phyloP scores from a whole-genome alignment of 2,329 filamentous ascomycete genomes.

The Nakataea oryzae region DNA sequence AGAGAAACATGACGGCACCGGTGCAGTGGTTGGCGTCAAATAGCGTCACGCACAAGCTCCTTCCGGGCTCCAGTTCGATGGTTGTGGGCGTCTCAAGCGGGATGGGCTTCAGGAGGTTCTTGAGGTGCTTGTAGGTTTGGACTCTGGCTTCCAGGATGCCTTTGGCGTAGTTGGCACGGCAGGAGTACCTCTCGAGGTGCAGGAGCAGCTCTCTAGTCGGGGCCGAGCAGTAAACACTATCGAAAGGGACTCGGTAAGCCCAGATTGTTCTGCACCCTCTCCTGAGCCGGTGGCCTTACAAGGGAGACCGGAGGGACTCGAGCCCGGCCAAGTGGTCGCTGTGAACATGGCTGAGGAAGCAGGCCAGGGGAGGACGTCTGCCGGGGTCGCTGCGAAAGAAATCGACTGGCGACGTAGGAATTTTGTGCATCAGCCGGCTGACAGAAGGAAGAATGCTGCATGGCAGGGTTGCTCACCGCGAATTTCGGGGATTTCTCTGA shows the following conservation, averaged over 20 bases:
- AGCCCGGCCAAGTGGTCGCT: conserved; percentile 81
- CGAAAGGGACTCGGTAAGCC: not conserved
- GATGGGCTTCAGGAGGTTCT: conserved; percentile 66
- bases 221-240: conserved; percentile 76
- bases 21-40: conserved; percentile 89
- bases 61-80: conserved; percentile 62
- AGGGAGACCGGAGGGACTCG: conserved; percentile 65
- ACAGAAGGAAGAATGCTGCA: not conserved
- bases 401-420: conserved; percentile 51
- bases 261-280: not conserved
- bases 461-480: not conserved
- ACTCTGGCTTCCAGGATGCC: conserved; percentile 66
- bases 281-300: conserved; percentile 31
- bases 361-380: conserved; percentile 58
- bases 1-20: conserved; percentile 85
- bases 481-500: conserved; percentile 2
- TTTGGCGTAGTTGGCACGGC: conserved; percentile 70
- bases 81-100: conserved; percentile 70
- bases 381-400: conserved; percentile 57
- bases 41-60: conserved; percentile 67
- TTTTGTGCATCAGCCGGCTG: not conserved
- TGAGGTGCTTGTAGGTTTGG: conserved; percentile 68
- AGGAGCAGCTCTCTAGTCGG: conserved; percentile 75
- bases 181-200: conserved; percentile 66
- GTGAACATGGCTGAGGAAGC: conserved; percentile 87